Evolutionary conservation across 805 yeast genomes (phyloP).

Genomic region (Spathaspora gorwiae): DNA sequence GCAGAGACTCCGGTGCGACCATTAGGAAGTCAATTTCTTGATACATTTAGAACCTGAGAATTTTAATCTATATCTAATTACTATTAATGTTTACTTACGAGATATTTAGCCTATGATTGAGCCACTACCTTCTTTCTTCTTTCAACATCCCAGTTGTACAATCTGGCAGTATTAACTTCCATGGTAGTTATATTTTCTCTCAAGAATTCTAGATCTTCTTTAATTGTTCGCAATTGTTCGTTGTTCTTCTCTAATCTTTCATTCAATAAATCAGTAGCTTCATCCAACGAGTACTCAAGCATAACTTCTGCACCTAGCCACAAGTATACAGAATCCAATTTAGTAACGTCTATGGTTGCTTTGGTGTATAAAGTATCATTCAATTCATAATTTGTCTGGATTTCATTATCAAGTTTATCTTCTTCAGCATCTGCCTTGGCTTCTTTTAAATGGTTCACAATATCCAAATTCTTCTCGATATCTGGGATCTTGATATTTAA

Average conservation of each 20-base stretch:
- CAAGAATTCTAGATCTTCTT: slow-evolving; percentile 79
- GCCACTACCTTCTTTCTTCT: slow-evolving; percentile 52
- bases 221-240: slow-evolving; percentile 54
- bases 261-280: slow-evolving; percentile 69
- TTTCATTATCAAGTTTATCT: slow-evolving; percentile 20
- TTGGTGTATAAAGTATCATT: slow-evolving; percentile 89
- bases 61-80: slow-evolving; percentile 27
- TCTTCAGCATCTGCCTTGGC: slow-evolving; percentile 36
- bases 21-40: slow-evolving; percentile 55
- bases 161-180: slow-evolving; percentile 95
- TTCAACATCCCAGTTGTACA: slow-evolving; percentile 85
- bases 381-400: slow-evolving; percentile 81
- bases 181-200: slow-evolving; percentile 91
- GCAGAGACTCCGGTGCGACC: slow-evolving; percentile 62
- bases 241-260: slow-evolving; percentile 61
- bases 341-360: slow-evolving; percentile 64
- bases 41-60: slow-evolving; percentile 48
- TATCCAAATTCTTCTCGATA: slow-evolving; percentile 75
- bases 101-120: not conserved
- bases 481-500: slow-evolving; percentile 82
- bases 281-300: slow-evolving; percentile 89
- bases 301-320: slow-evolving; percentile 99
- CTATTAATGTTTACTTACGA: not conserved
- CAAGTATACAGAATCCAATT: slow-evolving; percentile 58
- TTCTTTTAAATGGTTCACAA: slow-evolving; percentile 56